Percentiles rank a stretch among this genome's conserved stretches.
These are phyloP conservation scores for Boletellus dicymbophilus DNA, from an alignment of 1,284 basidiomycete species.

Conservation along the genomic window DNA sequence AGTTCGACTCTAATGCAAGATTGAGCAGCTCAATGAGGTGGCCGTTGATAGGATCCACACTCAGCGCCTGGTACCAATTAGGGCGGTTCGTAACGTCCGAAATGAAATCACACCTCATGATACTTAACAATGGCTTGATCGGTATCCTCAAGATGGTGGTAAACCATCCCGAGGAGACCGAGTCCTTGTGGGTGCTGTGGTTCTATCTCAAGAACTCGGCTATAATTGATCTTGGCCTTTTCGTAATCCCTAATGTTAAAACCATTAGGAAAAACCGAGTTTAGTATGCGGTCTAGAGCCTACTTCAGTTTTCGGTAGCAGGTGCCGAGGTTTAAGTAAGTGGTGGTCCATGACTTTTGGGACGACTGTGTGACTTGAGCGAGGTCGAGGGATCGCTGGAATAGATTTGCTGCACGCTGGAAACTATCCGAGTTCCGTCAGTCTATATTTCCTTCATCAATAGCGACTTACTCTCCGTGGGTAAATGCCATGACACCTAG, in stretches of 20 bases:
- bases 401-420: constrained; percentile 68
- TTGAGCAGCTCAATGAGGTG: constrained; percentile 86
- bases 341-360: constrained; percentile 81
- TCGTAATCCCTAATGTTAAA: constrained; percentile 54
- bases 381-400: constrained; percentile 70
- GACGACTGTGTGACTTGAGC: constrained; percentile 85
- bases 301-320: constrained; percentile 79
- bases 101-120: constrained; percentile 68
- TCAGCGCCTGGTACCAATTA: constrained; percentile 61
- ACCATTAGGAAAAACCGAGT: constrained; percentile 7
- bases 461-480: constrained; percentile 68
- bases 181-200: constrained; percentile 78
- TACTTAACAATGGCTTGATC: constrained; percentile 85
- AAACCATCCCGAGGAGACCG: constrained; percentile 82
- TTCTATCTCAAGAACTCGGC: constrained; percentile 79
- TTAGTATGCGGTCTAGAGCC: constrained; percentile 24
- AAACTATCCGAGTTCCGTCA: constrained; percentile 42
- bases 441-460: constrained; percentile 1
- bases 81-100: neutral
- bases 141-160: constrained; percentile 71
- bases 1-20: constrained; percentile 70
- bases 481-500: constrained; percentile 92
- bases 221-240: constrained; percentile 73
- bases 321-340: constrained; percentile 91
- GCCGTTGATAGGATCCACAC: constrained; percentile 84